Evolutionary conservation across 129 eudicot species (phyloP), one percentile per base, ranked within the genome.

Genomic region (Escallonia rubra): DNA sequence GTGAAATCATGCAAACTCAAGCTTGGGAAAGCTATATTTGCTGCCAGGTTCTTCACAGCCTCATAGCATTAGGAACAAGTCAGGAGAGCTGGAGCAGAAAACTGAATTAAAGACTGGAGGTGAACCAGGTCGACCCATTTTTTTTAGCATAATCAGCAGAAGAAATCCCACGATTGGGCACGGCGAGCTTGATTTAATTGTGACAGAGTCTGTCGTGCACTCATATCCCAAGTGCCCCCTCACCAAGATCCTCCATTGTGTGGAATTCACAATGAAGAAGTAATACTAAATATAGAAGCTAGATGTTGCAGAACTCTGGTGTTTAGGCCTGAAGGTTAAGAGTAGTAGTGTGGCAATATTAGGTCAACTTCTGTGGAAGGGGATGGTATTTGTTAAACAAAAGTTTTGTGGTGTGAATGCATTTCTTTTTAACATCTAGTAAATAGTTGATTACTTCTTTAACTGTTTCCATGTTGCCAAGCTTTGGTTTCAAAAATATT

Each of bases 161-260:
- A 63, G 76, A 60, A 69, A 76, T 45, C 54, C 55, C 76, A 76
- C 76, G 4, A 69, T 76, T 3, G 76, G 75, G 4, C 46, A 55
- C 49, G 80, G 80, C 11, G 80, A 75, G 54, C 65, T 68, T 40
- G 74, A 61, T 54, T 41, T 58, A 12, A 41, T 68, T 10, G 53
- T 72, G 0, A 68, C 64, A 14, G 65, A 70, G 44, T 69, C 81
- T 69, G 42, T 76, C 81, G 6, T 70, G 76, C 76, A 69, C 76
- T 4, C 71, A 69, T 43, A 64, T 76, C 46, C 61, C 76, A 13
- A 56, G 59, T 34, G 69, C 80, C 2, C 48, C 80, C 4, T 54
- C 80, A 2, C 52, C 70, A 64, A 69, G 75, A 64, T 70, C 76
- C 47, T 76, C 81, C 34, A 67, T 76, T 43, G 81, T 76, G 3